Evolutionary conservation across 768 basidiomycete genomes (phyloP).

Genomic region (Cystobasidium ongulense): DNA sequence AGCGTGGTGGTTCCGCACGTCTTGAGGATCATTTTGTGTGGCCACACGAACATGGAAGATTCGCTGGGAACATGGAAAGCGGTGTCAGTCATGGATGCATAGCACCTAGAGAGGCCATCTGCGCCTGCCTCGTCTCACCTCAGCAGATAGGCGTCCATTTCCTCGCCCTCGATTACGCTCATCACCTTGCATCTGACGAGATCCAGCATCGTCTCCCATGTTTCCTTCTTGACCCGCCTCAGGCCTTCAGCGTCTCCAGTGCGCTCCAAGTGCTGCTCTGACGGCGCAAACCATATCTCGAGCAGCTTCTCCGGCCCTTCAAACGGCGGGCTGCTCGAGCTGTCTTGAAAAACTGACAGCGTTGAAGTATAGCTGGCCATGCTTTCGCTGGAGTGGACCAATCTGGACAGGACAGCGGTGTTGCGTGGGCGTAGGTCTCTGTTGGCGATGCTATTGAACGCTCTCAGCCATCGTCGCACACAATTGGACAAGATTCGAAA

Average conservation of each 20-base stretch:
- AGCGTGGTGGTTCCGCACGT: slow-evolving; percentile 98
- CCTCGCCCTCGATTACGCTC: slow-evolving; percentile 75
- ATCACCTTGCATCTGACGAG: slow-evolving; percentile 95
- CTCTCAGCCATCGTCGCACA: not conserved
- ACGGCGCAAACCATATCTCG: slow-evolving; percentile 94
- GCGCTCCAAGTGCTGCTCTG: slow-evolving; percentile 50
- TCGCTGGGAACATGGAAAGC: slow-evolving; percentile 56
- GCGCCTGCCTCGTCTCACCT: no score
- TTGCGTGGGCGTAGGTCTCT: not conserved
- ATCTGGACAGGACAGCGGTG: not conserved
- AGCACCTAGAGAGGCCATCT: no score
- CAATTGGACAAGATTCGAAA: no score
- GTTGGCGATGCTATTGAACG: not conserved
- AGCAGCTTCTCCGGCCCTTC: slow-evolving; percentile 51
- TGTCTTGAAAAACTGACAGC: slow-evolving; percentile 14
- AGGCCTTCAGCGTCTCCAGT: slow-evolving; percentile 57
- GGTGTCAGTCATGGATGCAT: not conserved
- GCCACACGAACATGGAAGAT: slow-evolving; percentile 88
- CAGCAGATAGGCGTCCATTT: slow-evolving; percentile 88
- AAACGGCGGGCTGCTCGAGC: slow-evolving; percentile 13
- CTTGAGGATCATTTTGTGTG: slow-evolving; percentile 93
- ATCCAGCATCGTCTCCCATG: slow-evolving; percentile 96
- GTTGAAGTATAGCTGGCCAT: slow-evolving; percentile 1
- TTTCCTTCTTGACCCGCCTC: slow-evolving; percentile 59
- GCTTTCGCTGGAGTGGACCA: not conserved